These are phyloP conservation scores for Orbilia quercus DNA, from an alignment of 2,329 filamentous ascomycete genomes.

Conservation along the genomic window DNA sequence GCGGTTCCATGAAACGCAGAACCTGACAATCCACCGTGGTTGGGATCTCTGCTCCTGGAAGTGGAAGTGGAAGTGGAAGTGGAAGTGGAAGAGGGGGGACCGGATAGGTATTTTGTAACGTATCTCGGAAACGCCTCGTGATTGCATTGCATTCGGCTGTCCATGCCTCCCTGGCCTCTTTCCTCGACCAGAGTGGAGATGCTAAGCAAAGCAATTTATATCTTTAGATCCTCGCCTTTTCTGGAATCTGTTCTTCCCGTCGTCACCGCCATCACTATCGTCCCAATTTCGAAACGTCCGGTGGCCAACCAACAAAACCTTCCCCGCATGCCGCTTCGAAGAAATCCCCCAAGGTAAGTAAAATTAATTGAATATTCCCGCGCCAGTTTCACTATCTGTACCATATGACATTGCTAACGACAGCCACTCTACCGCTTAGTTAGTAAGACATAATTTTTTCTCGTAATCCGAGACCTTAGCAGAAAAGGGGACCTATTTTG, in stretches of 20 bases:
- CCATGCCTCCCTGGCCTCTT: constrained; percentile 29
- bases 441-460: constrained; percentile 55
- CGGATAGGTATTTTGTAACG: constrained; percentile 38
- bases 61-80: too few species aligned
- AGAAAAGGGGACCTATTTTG: constrained; percentile 44
- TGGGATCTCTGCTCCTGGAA: constrained; percentile 36
- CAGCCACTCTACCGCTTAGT: constrained; percentile 22
- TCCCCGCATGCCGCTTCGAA: constrained; percentile 25
- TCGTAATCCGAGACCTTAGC: constrained; percentile 54
- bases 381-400: constrained; percentile 10
- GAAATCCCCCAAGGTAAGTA: constrained; percentile 6
- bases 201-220: constrained; percentile 46
- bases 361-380: constrained; percentile 22
- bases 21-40: constrained; percentile 27
- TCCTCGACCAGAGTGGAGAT: constrained; percentile 20
- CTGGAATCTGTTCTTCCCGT: constrained; percentile 1
- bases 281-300: constrained; percentile 9
- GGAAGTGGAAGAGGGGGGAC: constrained; percentile 33
- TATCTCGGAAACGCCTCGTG: constrained; percentile 50
- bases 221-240: constrained; percentile 29
- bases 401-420: background rate
- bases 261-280: constrained; percentile 5
- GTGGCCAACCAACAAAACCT: background rate
- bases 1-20: constrained; percentile 45
- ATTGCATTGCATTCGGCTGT: constrained; percentile 36